Percentiles rank a stretch among this genome's conserved stretches.
Evolutionary conservation across 805 yeast species (phyloP).

Genomic region (Hanseniaspora lachancei): DNA sequence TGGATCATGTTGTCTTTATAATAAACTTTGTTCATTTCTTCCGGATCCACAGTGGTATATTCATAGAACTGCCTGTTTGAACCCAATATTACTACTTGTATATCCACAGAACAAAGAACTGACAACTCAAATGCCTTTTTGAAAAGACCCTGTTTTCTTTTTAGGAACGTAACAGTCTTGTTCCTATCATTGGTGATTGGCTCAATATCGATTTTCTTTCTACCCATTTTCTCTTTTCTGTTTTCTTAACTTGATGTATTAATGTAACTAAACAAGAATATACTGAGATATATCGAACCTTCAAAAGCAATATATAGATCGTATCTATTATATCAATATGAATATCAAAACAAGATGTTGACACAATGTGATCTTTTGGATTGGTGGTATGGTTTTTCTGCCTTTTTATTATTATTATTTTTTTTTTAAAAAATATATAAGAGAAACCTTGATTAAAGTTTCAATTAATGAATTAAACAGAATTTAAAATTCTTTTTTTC

Average conservation of each 20-base stretch:
- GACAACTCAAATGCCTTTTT: slow-evolving; percentile 52
- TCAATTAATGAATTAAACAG: no score
- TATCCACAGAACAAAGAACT: slow-evolving; percentile 81
- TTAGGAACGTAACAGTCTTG: slow-evolving; percentile 55
- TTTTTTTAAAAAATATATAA: no score
- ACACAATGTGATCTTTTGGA: no score
- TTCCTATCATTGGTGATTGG: slow-evolving; percentile 86
- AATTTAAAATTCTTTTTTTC: no score
- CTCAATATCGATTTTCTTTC: slow-evolving; percentile 87
- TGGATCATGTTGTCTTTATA: slow-evolving; percentile 28
- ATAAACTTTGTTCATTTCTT: slow-evolving; percentile 35
- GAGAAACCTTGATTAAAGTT: no score
- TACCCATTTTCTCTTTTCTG: slow-evolving; percentile 56
- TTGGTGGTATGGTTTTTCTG: no score
- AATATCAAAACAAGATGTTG: no score
- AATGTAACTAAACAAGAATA: no score
- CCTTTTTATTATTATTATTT: no score
- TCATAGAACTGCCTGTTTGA: slow-evolving; percentile 74
- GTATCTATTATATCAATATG: not conserved
- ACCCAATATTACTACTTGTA: slow-evolving; percentile 80
- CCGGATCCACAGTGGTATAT: slow-evolving; percentile 59
- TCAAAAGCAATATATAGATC: no score
- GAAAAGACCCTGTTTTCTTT: slow-evolving; percentile 87
- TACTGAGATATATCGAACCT: no score
- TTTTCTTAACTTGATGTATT: not conserved